Evolutionary conservation across 2,329 filamentous ascomycete genomes (phyloP).

Genomic region (Aulographum hederae): DNA sequence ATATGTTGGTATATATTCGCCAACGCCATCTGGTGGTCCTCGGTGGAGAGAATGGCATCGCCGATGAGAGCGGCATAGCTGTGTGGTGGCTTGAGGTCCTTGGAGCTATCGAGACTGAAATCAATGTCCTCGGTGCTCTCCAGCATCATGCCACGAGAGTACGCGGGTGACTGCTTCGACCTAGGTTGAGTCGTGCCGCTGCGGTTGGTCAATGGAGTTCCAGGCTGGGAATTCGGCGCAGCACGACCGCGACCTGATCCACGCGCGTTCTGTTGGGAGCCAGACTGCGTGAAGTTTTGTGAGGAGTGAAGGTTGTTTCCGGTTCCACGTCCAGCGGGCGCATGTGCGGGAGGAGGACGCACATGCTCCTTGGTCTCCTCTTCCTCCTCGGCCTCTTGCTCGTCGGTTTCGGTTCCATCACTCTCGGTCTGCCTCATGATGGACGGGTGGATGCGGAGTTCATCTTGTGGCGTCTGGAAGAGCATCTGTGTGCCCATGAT

Average conservation of each 20-base stretch:
- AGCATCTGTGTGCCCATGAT: conserved; percentile 95
- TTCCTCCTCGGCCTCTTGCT: conserved; percentile 21
- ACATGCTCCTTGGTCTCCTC: conserved; percentile 17
- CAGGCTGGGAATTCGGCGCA: not conserved
- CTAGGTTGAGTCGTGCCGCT: conserved; percentile 14
- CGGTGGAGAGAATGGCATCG: conserved; percentile 77
- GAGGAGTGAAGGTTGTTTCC: not conserved
- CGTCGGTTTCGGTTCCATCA: conserved; percentile 12
- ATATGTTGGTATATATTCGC: conserved; percentile 92
- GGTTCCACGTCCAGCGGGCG: not conserved
- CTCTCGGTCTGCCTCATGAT: conserved; percentile 39
- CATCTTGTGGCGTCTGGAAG: conserved; percentile 59
- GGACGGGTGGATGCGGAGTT: conserved; percentile 41
- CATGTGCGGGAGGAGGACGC: conserved; percentile 1
- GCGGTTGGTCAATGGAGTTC: not conserved
- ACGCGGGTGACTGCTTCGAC: conserved; percentile 28
- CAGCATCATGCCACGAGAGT: conserved; percentile 31
- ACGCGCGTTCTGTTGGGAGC: not conserved
- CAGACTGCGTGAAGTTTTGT: not conserved
- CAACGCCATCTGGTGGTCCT: conserved; percentile 76
- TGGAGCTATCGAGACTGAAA: conserved; percentile 64
- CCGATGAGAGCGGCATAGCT: conserved; percentile 96
- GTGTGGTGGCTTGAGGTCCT: conserved; percentile 85
- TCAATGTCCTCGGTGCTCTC: conserved; percentile 44
- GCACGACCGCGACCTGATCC: not conserved